Percentiles rank a stretch among this genome's conserved stretches.
These are phyloP conservation scores for Rhododendron ovatum DNA, from an alignment of 148 eudicot species.

Conservation along the genomic window DNA sequence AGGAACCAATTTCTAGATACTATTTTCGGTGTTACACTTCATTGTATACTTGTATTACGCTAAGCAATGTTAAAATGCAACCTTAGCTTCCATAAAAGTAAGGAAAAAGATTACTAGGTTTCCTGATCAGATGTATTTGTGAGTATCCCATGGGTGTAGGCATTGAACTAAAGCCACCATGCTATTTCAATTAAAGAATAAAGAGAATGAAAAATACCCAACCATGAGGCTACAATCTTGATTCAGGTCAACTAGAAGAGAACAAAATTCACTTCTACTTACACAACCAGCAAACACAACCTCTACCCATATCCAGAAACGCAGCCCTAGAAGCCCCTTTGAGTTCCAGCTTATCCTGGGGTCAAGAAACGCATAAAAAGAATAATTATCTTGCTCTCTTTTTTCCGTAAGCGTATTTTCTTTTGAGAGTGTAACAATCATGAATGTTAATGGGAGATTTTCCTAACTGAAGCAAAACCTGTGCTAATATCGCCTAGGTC, in stretches of 20 bases:
- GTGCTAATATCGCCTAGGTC: constrained; percentile 64
- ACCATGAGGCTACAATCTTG: background rate
- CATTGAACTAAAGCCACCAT: background rate
- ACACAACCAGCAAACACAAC: background rate
- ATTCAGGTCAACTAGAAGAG: background rate
- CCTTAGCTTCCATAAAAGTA: background rate
- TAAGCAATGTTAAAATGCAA: background rate
- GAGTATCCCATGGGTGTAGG: background rate
- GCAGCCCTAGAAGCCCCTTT: background rate
- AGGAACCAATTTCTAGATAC: background rate
- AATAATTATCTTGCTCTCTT: background rate
- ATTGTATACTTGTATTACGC: background rate
- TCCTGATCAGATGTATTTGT: background rate
- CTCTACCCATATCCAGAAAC: background rate
- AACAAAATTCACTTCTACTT: background rate
- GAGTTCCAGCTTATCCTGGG: background rate
- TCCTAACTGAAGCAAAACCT: constrained; percentile 99
- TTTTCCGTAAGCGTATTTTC: too few species aligned
- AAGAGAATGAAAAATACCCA: background rate
- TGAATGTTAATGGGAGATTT: constrained; percentile 65
- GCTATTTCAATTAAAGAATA: background rate
- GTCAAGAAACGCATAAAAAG: too few species aligned
- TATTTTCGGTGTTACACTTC: background rate
- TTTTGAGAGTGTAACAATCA: constrained; percentile 6
- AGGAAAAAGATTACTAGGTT: background rate